Evolutionary conservation across 78 protist genomes (phyloP), one percentile per base, ranked within the genome.

Genomic region (Blattamonas nauphoetae): DNA sequence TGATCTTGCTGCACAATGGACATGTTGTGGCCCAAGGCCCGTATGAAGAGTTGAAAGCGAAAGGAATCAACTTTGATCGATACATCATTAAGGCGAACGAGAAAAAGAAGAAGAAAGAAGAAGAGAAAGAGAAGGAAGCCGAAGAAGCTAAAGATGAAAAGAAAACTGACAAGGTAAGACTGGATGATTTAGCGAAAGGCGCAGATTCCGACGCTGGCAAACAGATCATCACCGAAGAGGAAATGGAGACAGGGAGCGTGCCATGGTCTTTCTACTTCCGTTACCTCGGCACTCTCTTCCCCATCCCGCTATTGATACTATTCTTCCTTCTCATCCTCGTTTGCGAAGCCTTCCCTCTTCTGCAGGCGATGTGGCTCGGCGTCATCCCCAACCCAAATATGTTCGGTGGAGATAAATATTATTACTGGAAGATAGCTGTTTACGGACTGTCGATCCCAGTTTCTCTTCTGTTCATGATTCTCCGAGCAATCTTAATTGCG

Each of bases 1-100:
- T 93, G 5, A 5, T 89, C 43, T 45, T 89, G 35, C 32, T 93
- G 80, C 81, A 93, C 41, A 92, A 94, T 81, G 97, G 97, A 43
- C 34, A 38, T 29, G 36, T 96, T 41, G 90, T 6, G 5, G 91
- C 85, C 32, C 44, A 45, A 21, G 97, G 97, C 11, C 33, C 33
- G 41, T 79, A 79, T 21, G 83, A 6, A 6, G 83, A 79, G 29
- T 21, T 79, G 83, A 4, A 5, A 4, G 6, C 83, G 41, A 4
- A 21, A 33, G 83, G 83, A 11, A 33, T 79, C 41, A 11, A 79
- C 41, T 79, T 79, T 21, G 6, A 11, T 11, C 6, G 6, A 21
- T 79, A 38, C 83, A 21, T 79, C 43, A 21, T 79, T 11, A 79
- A 79, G 71, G 71, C 38, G 71, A 55, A 55, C 38, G 21, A 21